These are phyloP conservation scores for Peronospora tabacina DNA, from an alignment of 352 stramenopile genomes.

Conservation along the genomic window DNA sequence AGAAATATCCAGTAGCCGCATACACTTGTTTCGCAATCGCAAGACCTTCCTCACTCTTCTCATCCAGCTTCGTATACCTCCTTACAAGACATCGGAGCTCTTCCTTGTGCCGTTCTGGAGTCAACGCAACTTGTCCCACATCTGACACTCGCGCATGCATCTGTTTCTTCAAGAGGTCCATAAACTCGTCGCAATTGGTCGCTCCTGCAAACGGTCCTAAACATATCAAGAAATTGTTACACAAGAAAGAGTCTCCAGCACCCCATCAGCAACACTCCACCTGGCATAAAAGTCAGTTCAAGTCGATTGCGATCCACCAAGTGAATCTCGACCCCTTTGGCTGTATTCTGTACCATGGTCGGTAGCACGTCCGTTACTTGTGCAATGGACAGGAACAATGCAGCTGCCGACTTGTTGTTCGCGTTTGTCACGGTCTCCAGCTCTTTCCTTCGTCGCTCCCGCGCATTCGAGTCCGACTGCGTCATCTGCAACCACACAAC, in stretches of 20 bases:
- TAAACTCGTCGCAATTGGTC: conserved; percentile 39
- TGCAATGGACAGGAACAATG: conserved; percentile 29
- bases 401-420: conserved; percentile 19
- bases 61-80: conserved; percentile 36
- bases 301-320: conserved; percentile 31
- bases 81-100: conserved; percentile 31
- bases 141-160: neutral
- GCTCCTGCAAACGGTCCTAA: conserved; percentile 13
- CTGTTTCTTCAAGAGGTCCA: conserved; percentile 23
- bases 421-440: conserved; percentile 43
- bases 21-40: conserved; percentile 39
- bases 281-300: conserved; percentile 60
- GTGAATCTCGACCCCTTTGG: conserved; percentile 33
- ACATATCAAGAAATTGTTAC: too few relatives aligned
- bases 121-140: neutral
- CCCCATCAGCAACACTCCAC: conserved; percentile 4
- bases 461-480: conserved; percentile 45
- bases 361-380: conserved; percentile 26
- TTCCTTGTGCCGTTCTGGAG: conserved; percentile 5
- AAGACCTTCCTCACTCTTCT: conserved; percentile 35
- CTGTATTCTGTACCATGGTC: conserved; percentile 38
- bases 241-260: neutral
- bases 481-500: conserved; percentile 50
- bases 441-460: conserved; percentile 42
- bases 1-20: conserved; percentile 33